Evolutionary conservation across 2,329 filamentous ascomycete genomes (phyloP).

Genomic region (Paradendryphiella salina): DNA sequence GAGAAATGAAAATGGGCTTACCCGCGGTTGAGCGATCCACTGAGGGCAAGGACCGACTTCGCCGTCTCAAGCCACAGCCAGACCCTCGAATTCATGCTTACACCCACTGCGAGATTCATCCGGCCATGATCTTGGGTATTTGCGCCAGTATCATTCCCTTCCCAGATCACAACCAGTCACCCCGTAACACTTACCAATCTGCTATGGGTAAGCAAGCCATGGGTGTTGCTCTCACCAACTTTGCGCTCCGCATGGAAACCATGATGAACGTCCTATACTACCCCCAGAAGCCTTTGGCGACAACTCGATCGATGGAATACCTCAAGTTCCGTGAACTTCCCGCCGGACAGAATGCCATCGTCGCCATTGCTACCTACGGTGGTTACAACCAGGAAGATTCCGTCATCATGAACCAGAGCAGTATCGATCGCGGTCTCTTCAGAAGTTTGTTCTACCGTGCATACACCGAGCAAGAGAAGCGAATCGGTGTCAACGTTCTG

Average conservation of each 20-base stretch:
- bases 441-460: constrained; percentile 96
- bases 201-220: constrained; percentile 99
- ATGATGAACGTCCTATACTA: constrained; percentile 99
- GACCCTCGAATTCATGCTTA: constrained; percentile 88
- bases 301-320: constrained; percentile 97
- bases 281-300: constrained; percentile 94
- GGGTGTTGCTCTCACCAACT: constrained; percentile 98
- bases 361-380: constrained; percentile 95
- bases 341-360: constrained; percentile 96
- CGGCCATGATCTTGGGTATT: constrained; percentile 97
- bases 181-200: constrained; percentile 98
- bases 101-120: constrained; percentile 99
- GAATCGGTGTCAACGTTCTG: constrained; percentile 87
- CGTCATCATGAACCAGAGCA: constrained; percentile 99
- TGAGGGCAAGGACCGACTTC: constrained; percentile 75
- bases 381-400: constrained; percentile 99
- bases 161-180: constrained; percentile 98
- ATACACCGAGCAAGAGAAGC: constrained; percentile 96
- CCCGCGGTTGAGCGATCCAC: constrained; percentile 46
- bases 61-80: constrained; percentile 83
- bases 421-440: constrained; percentile 96
- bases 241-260: constrained; percentile 95
- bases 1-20: constrained; percentile 50
- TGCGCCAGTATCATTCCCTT: constrained; percentile 99
- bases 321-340: constrained; percentile 96